Evolutionary conservation across 371 early-diverging fungal species (phyloP).

Genomic region (Mortierella sp.): DNA sequence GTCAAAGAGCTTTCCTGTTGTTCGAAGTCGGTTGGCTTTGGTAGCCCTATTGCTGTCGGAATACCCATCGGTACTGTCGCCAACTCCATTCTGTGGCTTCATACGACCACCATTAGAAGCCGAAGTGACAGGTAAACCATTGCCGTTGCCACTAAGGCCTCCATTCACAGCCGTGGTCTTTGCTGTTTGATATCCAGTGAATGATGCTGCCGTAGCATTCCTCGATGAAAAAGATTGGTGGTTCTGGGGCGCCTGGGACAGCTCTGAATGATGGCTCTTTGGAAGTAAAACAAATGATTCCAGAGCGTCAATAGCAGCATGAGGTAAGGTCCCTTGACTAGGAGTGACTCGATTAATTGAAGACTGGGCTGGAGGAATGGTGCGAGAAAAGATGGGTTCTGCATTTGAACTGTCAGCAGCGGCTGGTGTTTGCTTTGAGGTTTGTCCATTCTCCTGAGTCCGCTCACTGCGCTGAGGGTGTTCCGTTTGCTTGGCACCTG

Average conservation of each 20-base stretch:
- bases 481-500: no score
- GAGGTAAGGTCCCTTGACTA: constrained; percentile 12
- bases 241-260: neutral
- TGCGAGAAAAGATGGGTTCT: constrained; percentile 41
- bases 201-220: no score
- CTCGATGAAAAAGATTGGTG: no score
- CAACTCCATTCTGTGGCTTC: constrained; percentile 16
- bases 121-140: neutral
- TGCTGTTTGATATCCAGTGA: no score
- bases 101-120: constrained; percentile 8
- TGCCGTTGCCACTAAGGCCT: neutral
- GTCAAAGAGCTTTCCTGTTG: constrained; percentile 75
- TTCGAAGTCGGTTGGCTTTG: constrained; percentile 61
- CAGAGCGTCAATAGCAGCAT: constrained; percentile 51
- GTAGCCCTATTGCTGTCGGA: constrained; percentile 53
- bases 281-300: constrained; percentile 69
- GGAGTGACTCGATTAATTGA: constrained; percentile 14
- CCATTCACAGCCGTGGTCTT: no score
- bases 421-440: no score
- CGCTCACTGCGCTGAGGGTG: no score
- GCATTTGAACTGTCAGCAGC: neutral
- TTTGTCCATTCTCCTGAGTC: no score
- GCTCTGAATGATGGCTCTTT: constrained; percentile 28
- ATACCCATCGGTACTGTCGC: constrained; percentile 18
- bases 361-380: constrained; percentile 23